Evolutionary conservation across 495 filamentous ascomycete genomes (phyloP).

Genomic region (Aspergillus coremiiformis): DNA sequence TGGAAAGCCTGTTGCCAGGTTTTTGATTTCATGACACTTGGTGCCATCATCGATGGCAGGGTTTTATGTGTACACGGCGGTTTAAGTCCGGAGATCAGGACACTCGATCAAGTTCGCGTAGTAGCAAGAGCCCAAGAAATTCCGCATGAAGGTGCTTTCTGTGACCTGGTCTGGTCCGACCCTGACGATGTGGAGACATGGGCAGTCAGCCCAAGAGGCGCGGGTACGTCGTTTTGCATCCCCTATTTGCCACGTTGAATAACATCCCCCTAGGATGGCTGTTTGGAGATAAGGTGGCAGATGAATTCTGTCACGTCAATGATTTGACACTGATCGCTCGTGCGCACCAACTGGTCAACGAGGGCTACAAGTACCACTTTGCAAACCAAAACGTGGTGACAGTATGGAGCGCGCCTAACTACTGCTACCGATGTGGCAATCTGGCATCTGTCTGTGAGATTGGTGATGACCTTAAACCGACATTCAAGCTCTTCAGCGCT

Average conservation of each 20-base stretch:
- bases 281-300: slow-evolving; percentile 93
- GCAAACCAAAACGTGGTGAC: slow-evolving; percentile 94
- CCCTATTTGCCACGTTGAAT: neutral
- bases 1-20: slow-evolving; percentile 99
- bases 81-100: slow-evolving; percentile 92
- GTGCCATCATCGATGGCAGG: slow-evolving; percentile 93
- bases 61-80: slow-evolving; percentile 96
- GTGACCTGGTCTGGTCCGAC: slow-evolving; percentile 96
- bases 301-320: slow-evolving; percentile 99
- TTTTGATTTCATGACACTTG: slow-evolving; percentile 94
- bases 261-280: slow-evolving; percentile 60
- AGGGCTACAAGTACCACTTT: slow-evolving; percentile 99
- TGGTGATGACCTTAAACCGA: slow-evolving; percentile 71
- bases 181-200: slow-evolving; percentile 97
- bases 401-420: slow-evolving; percentile 97
- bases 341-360: slow-evolving; percentile 94
- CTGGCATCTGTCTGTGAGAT: slow-evolving; percentile 96
- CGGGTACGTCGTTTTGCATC: slow-evolving; percentile 40
- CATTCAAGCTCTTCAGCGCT: slow-evolving; percentile 91
- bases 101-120: slow-evolving; percentile 94
- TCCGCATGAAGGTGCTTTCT: slow-evolving; percentile 96
- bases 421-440: slow-evolving; percentile 98
- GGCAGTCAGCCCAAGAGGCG: slow-evolving; percentile 90
- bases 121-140: slow-evolving; percentile 96
- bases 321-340: slow-evolving; percentile 89